Evolutionary conservation across 148 eudicot species (phyloP), one percentile per base, ranked within the genome.

Genomic region (Chenopodium quinoa): DNA sequence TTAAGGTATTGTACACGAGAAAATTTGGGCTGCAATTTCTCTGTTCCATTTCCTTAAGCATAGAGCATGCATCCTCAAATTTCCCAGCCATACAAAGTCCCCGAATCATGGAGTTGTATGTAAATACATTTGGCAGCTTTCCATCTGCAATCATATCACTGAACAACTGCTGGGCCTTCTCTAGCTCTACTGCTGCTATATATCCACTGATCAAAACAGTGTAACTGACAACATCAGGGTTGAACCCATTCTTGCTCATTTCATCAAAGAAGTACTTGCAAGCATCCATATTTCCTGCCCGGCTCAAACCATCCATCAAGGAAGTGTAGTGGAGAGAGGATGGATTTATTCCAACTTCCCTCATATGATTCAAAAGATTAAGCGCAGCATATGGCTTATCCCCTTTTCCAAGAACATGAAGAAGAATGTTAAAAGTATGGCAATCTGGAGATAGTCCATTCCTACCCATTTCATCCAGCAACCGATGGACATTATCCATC

Each of bases 221-320:
- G 83, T 90, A 94, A 78, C 88, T 90, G n/a, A 91, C 97, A 23
- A 93, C 95, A 88, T 94, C 95, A 13, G 97, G 98, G 54, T 69
- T 78, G 67, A 90, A 86, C 25, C 97, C 97, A 56, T 82, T 84
- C 77, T 90, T 91, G 25, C 75, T 82, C 97, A 94, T 94, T 79
- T 90, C 93, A 64, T 89, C 89, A 80, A 93, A 94, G 79, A 94
- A 93, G 85, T 90, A 89, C 80, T 88, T 85, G 86, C 97, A 90
- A 32, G 95, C 97, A 34, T 92, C 91, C 90, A 94, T 79, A 82
- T 93, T 89, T 58, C 98, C 97, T 29, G 91, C 91, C 73, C 98
- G 86, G 77, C 98, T 92, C 48, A 93, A 88, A 81, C 98, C 98
- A 80, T 95, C 98, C 44, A 95, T 92, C 86, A 95, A 82, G 72